Conservation (phyloP, 2,329 filamentous ascomycete genomes). For the Xylariaceae sp. region DNA sequence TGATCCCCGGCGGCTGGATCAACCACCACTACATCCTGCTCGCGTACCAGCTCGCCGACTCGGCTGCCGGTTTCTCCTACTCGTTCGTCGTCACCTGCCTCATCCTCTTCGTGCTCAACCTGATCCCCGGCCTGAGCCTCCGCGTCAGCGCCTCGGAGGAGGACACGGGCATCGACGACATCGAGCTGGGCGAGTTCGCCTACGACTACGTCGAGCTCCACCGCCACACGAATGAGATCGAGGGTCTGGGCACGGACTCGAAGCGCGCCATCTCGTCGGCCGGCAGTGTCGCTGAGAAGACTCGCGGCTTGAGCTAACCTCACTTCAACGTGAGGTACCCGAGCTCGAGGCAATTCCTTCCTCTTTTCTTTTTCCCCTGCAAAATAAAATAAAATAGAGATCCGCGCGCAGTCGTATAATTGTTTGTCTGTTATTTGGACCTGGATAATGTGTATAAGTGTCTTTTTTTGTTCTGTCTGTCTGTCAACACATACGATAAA, state of each 20-base stretch:
- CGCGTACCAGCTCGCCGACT: conserved; percentile 65
- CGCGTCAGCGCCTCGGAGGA: conserved; percentile 63
- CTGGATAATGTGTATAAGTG: not conserved
- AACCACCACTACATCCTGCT: conserved; percentile 66
- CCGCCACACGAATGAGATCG: conserved; percentile 53
- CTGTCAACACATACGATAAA: too few species aligned
- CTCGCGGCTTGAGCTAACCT: not conserved
- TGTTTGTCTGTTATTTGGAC: not conserved
- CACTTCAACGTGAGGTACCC: not conserved
- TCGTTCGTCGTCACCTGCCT: conserved; percentile 62
- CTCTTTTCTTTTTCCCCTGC: too few species aligned
- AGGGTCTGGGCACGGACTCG: conserved; percentile 9
- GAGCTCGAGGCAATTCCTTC: not conserved
- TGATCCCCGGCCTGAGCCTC: conserved; percentile 64
- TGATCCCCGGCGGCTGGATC: conserved; percentile 60
- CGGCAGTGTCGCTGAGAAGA: conserved; percentile 29
- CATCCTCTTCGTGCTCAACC: conserved; percentile 66
- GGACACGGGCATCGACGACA: conserved; percentile 65
- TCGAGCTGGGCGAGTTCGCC: conserved; percentile 75
- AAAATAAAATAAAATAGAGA: too few species aligned
- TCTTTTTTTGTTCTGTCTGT: too few species aligned
- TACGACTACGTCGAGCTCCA: conserved; percentile 75
- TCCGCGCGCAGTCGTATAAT: too few species aligned
- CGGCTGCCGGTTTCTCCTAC: conserved; percentile 59
- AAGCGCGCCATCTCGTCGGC: conserved; percentile 26